phyloP scores from a whole-genome alignment of 2,329 filamentous ascomycete genomes.

The Claviceps sp. region DNA sequence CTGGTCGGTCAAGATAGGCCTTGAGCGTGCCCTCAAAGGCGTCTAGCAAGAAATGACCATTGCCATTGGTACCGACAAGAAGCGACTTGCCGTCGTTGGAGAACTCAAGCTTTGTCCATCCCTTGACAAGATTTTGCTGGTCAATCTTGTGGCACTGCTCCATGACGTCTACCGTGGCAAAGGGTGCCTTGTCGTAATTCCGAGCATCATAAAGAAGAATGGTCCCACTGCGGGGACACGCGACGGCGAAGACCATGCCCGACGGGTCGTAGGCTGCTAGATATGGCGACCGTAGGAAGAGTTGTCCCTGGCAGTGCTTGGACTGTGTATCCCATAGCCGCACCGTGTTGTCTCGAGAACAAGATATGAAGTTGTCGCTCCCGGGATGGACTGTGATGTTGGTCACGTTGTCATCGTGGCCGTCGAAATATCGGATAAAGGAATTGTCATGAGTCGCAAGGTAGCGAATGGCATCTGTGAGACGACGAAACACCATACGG shows the following conservation, averaged over 20 bases:
- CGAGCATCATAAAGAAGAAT: conserved; percentile 85
- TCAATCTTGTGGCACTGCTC: conserved; percentile 37
- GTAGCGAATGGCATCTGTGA: conserved; percentile 64
- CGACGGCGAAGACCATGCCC: conserved; percentile 81
- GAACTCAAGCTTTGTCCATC: conserved; percentile 89
- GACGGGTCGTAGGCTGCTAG: conserved; percentile 87
- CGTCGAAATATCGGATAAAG: conserved; percentile 91
- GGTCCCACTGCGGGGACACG: conserved; percentile 63
- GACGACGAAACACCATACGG: not conserved
- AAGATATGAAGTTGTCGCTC: conserved; percentile 83
- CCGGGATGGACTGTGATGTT: conserved; percentile 73
- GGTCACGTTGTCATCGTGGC: conserved; percentile 76
- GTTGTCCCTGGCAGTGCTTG: conserved; percentile 63
- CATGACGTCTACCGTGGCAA: conserved; percentile 70
- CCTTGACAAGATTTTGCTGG: conserved; percentile 45
- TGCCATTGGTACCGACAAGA: conserved; percentile 69
- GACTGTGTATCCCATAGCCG: conserved; percentile 80
- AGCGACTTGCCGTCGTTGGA: conserved; percentile 89
- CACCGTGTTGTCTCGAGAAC: conserved; percentile 80
- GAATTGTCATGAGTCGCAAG: conserved; percentile 89
- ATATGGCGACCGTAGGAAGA: conserved; percentile 69
- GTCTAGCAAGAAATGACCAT: conserved; percentile 84
- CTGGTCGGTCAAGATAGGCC: conserved; percentile 52
- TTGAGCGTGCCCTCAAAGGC: conserved; percentile 74
- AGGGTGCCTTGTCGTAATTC: conserved; percentile 86